A percentile compares a stretch with the other conserved stretches of the same genome.
Evolutionary conservation across 108 stramenopile genomes (phyloP).

Genomic region (Mediolabrus comicus): DNA sequence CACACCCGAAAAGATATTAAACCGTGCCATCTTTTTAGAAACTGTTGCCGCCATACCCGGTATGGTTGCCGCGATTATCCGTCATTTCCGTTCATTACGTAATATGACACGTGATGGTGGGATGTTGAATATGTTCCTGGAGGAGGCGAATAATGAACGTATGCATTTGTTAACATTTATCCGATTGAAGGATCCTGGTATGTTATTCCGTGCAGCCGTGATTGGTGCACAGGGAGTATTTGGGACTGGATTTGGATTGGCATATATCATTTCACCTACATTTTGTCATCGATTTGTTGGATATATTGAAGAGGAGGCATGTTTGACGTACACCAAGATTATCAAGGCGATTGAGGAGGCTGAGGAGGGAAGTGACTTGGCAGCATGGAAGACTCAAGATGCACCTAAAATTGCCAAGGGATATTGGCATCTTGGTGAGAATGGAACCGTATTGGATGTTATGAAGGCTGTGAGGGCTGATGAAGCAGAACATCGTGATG

Average conservation of each 20-base stretch:
- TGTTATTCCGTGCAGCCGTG: conserved; percentile 67
- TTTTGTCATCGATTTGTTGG: conserved; percentile 97
- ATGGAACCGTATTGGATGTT: conserved; percentile 89
- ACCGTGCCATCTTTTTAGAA: conserved; percentile 85
- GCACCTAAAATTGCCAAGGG: conserved; percentile 78
- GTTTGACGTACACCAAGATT: conserved; percentile 88
- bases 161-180: conserved; percentile 96
- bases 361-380: conserved; percentile 79
- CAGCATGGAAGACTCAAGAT: conserved; percentile 61
- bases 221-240: conserved; percentile 81
- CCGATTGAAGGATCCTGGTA: conserved; percentile 77
- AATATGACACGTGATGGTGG: conserved; percentile 92
- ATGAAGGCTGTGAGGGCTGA: conserved; percentile 92
- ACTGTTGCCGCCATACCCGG: conserved; percentile 91
- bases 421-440: conserved; percentile 86
- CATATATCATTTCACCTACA: conserved; percentile 88
- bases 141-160: conserved; percentile 98
- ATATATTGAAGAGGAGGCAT: conserved; percentile 95
- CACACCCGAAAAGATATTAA: conserved; percentile 65
- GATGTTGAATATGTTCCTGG: conserved; percentile 92
- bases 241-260: conserved; percentile 69
- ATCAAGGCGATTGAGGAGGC: conserved; percentile 85
- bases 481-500: conserved; percentile 94
- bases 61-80: conserved; percentile 83
- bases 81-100: conserved; percentile 91